Conservation (phyloP, 2,329 filamentous ascomycete species). For the Sporothrix protearum region DNA sequence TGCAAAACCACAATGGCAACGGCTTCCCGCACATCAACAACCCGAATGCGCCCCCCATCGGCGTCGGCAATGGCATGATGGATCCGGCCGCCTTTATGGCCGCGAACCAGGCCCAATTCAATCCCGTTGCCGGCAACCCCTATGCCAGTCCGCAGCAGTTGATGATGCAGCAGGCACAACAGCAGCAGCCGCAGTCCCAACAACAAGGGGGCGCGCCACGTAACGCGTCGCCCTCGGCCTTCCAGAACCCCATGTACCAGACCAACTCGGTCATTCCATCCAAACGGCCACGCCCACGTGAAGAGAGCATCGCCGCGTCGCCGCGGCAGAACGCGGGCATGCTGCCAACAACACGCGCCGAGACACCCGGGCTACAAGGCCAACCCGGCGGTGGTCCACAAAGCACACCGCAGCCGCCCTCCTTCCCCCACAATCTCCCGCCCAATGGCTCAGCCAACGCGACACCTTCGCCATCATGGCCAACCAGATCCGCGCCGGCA, state of each 20-base stretch:
- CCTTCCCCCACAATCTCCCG: conserved; percentile 67
- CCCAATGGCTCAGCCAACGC: conserved; percentile 76
- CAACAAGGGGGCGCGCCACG: conserved; percentile 52
- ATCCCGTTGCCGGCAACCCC: conserved; percentile 43
- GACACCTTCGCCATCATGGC: conserved; percentile 88
- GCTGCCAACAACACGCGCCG: conserved; percentile 78
- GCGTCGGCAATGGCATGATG: conserved; percentile 54
- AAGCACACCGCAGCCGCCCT: conserved; percentile 64
- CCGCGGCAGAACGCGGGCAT: conserved; percentile 72
- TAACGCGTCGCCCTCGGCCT: conserved; percentile 67
- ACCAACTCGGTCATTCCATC: conserved; percentile 84
- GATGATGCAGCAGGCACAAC: conserved; percentile 58
- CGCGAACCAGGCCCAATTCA: conserved; percentile 35
- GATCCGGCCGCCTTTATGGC: conserved; percentile 63
- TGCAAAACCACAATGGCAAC: conserved; percentile 68
- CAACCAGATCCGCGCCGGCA: conserved; percentile 69
- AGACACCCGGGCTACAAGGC: conserved; percentile 65
- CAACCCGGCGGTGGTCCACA: not conserved
- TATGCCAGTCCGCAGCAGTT: conserved; percentile 58
- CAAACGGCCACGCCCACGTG: conserved; percentile 75
- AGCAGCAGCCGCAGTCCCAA: conserved; percentile 26
- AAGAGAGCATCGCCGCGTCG: conserved; percentile 81
- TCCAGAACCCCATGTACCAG: conserved; percentile 71
- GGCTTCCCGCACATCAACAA: conserved; percentile 64
- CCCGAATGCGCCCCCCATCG: conserved; percentile 46